phyloP scores from a whole-genome alignment of 768 basidiomycete species.

The Cystobasidium tubakii region DNA sequence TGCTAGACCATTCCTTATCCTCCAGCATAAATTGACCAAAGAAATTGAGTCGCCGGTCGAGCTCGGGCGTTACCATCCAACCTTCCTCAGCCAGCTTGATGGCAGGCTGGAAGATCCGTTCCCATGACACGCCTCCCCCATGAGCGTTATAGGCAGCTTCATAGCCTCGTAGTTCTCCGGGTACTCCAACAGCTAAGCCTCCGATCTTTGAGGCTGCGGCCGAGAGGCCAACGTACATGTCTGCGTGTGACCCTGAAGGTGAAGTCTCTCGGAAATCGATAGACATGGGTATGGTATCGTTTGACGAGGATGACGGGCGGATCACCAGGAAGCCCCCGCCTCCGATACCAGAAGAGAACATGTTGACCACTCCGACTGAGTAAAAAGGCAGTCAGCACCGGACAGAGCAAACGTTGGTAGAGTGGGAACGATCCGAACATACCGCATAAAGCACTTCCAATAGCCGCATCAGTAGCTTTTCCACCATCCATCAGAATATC shows the following conservation, averaged over 20 bases:
- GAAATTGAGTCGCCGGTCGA: conserved; percentile 62
- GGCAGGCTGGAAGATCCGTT: conserved; percentile 66
- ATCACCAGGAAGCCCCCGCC: conserved; percentile 76
- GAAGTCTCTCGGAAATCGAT: conserved; percentile 87
- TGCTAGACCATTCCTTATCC: conserved; percentile 67
- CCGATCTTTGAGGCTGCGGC: conserved; percentile 61
- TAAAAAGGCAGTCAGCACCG: neutral
- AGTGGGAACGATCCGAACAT: neutral
- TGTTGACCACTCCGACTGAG: conserved; percentile 58
- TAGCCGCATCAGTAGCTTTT: conserved; percentile 81
- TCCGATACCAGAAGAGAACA: conserved; percentile 65
- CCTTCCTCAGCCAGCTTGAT: conserved; percentile 59
- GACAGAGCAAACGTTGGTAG: neutral
- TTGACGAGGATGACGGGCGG: conserved; percentile 56
- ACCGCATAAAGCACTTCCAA: conserved; percentile 68
- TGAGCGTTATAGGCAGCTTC: conserved; percentile 75
- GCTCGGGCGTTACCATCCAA: conserved; percentile 61
- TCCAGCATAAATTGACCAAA: conserved; percentile 56
- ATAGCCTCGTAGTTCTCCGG: conserved; percentile 82
- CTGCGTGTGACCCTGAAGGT: conserved; percentile 63
- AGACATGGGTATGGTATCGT: conserved; percentile 38
- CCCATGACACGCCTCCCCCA: conserved; percentile 71
- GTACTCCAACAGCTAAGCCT: conserved; percentile 80
- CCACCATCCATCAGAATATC: conserved; percentile 61
- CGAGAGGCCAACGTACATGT: conserved; percentile 61